These are phyloP conservation scores for Pyronema omphalodes DNA, from an alignment of 495 filamentous ascomycete species.

Conservation along the genomic window DNA sequence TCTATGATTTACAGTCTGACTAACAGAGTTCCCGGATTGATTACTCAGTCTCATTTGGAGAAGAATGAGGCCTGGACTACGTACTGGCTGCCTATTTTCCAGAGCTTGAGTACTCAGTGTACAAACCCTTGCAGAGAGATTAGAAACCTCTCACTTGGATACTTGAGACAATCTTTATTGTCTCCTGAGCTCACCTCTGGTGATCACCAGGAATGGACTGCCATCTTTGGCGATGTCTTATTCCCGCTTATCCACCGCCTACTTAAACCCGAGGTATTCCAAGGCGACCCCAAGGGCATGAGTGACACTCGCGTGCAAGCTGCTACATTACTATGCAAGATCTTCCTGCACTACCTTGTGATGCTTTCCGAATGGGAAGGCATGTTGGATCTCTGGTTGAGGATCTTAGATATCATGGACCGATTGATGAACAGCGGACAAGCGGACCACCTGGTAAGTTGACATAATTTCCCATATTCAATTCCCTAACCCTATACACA, in stretches of 20 bases:
- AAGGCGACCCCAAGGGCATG: conserved; percentile 84
- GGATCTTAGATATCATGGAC: conserved; percentile 88
- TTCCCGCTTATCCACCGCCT: conserved; percentile 83
- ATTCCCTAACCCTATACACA: not conserved
- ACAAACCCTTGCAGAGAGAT: conserved; percentile 92
- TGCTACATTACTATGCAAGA: conserved; percentile 78
- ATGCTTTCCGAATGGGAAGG: conserved; percentile 67
- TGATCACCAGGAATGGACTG: conserved; percentile 78
- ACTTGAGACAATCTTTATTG: conserved; percentile 67
- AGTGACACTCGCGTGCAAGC: conserved; percentile 85
- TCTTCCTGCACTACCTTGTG: conserved; percentile 86
- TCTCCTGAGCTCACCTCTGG: conserved; percentile 58
- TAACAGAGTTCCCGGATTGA: conserved; percentile 59
- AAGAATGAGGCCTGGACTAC: conserved; percentile 85
- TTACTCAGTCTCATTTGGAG: conserved; percentile 84
- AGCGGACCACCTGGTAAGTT: conserved; percentile 65
- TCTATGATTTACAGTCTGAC: conserved; percentile 64
- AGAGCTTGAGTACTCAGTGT: conserved; percentile 70
- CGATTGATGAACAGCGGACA: conserved; percentile 92
- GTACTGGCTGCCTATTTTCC: conserved; percentile 94
- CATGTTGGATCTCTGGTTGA: conserved; percentile 86
- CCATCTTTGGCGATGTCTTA: conserved; percentile 84
- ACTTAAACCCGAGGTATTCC: conserved; percentile 89
- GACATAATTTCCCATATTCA: no score
- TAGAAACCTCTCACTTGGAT: conserved; percentile 70